Conservation (phyloP, 768 basidiomycete genomes). For the Tylopilus intermedius region DNA sequence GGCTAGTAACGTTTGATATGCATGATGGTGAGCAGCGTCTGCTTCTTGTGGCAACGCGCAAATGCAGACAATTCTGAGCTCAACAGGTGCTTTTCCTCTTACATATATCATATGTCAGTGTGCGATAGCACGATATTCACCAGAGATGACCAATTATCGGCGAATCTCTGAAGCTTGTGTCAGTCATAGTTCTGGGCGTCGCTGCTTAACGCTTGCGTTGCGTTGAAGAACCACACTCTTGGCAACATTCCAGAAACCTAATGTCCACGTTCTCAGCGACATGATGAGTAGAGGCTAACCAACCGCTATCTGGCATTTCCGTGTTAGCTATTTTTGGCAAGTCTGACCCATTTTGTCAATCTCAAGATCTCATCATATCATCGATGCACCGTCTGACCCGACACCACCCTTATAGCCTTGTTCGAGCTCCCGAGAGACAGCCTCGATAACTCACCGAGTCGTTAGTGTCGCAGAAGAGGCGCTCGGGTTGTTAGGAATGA, state of each 20-base stretch:
- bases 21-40: background rate
- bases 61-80: background rate
- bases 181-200: no score
- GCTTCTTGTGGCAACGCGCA: no score
- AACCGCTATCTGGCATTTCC: background rate
- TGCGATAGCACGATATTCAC: background rate
- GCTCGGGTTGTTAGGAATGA: background rate
- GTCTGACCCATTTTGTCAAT: background rate
- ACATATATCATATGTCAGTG: background rate
- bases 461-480: no score
- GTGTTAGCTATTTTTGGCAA: background rate
- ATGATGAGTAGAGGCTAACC: background rate
- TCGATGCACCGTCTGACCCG: background rate
- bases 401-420: no score
- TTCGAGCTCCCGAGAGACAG: no score
- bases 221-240: background rate
- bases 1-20: constrained; percentile 1
- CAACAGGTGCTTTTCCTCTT: background rate
- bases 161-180: no score
- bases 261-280: background rate
- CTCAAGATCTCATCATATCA: background rate
- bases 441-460: background rate
- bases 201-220: background rate
- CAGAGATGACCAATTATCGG: no score
- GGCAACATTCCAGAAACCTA: background rate